These are phyloP conservation scores for Rhodotorula glutinis DNA, from an alignment of 1,284 basidiomycete genomes.

Conservation along the genomic window DNA sequence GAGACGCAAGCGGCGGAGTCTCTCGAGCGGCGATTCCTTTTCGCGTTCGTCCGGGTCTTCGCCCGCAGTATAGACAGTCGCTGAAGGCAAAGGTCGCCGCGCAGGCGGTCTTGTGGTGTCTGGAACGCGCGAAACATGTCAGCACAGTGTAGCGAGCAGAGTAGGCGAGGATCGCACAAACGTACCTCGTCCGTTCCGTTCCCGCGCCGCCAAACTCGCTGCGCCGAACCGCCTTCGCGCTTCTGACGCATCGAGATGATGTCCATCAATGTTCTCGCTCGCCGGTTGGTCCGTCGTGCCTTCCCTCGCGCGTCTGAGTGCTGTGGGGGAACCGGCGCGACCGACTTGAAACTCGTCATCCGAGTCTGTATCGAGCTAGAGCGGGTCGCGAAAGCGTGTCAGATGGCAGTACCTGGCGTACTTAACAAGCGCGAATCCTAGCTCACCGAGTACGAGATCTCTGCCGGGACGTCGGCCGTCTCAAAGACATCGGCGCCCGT, in stretches of 20 bases:
- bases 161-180: too few species aligned
- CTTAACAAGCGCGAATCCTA: neutral
- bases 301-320: neutral
- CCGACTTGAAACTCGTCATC: slow-evolving; percentile 32
- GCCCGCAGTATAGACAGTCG: slow-evolving; percentile 15
- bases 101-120: neutral
- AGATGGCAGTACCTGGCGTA: too few species aligned
- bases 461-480: slow-evolving; percentile 65
- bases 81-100: slow-evolving; percentile 13
- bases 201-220: slow-evolving; percentile 7
- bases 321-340: slow-evolving; percentile 15
- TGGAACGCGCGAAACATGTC: neutral
- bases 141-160: neutral
- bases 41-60: slow-evolving; percentile 28
- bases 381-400: neutral
- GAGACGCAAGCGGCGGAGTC: slow-evolving; percentile 51
- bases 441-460: slow-evolving; percentile 18
- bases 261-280: slow-evolving; percentile 29
- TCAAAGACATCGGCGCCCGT: slow-evolving; percentile 89
- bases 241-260: slow-evolving; percentile 24
- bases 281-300: neutral
- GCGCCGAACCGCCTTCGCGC: slow-evolving; percentile 31
- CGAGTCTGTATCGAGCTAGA: slow-evolving; percentile 41
- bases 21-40: slow-evolving; percentile 49
- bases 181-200: slow-evolving; percentile 12